Evolutionary conservation across 768 basidiomycete genomes (phyloP), one percentile per base, ranked within the genome.

Genomic region (Lentinula lateritia): DNA sequence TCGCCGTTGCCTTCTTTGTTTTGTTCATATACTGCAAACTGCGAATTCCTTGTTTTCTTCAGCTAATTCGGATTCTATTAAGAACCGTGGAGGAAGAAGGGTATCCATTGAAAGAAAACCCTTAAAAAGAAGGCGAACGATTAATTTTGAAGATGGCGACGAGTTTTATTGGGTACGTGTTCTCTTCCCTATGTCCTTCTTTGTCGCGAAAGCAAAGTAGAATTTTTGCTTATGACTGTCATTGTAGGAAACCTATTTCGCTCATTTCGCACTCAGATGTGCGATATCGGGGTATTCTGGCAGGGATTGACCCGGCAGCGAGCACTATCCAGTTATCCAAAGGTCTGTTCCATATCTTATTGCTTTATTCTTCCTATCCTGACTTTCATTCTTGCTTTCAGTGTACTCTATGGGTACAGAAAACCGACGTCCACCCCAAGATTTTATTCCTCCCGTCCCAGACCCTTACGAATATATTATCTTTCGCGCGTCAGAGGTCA

Each of bases 341-440:
- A 81, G 92, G 92, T 92, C 63, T 46, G 79, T 61, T 16, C 38
- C 34, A 20, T 34, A 12, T 28, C 15, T 12, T 6, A 35, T 52
- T 12, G 12, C 16, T 53, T 20, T n/a, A 23, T 52, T 38, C 46
- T 67, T 60, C 43, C 36, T n/a, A 12, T 38, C 23, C 39, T 2
- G 4, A 63, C 45, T 42, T 64, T 6, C 55, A 48, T 28, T 1
- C 52, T 20, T 61, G 41, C 12, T 76, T 48, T 7, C 59, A 83
- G 92, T 94, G 43, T 93, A 80, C 70, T 93, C 92, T 43, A 92
- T 93, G 90, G 92, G 92, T 41, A 94, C 92, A 1, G 92, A 94
- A 72, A 79, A 84, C 62, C 84, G 92, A 70, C 84, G 89, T 65
- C 87, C 89, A 9, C 83, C 86, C 43, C 73, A 81, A 38, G 88